Percentiles rank a stretch among this genome's conserved stretches.
These are phyloP conservation scores for Choiromyces venosus DNA, from an alignment of 495 filamentous ascomycete species.

Conservation along the genomic window DNA sequence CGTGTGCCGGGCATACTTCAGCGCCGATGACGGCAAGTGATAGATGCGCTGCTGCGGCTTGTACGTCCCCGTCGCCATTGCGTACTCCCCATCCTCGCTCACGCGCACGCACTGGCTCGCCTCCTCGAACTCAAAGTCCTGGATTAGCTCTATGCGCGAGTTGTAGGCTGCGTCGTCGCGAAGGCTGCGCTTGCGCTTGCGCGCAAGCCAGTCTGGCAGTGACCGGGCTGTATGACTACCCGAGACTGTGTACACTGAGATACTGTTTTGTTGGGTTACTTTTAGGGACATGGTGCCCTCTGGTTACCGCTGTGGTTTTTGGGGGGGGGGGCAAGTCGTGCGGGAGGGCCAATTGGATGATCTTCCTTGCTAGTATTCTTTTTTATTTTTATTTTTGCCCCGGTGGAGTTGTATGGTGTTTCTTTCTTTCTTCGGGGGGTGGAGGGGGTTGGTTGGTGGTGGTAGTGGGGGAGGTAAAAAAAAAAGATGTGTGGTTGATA, in stretches of 20 bases:
- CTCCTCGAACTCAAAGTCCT: constrained; percentile 98
- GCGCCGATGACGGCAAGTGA: constrained; percentile 82
- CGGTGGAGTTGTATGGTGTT: not conserved
- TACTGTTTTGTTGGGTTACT: constrained; percentile 75
- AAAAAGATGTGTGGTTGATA: not conserved
- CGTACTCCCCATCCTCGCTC: constrained; percentile 96
- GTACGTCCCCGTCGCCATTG: constrained; percentile 90
- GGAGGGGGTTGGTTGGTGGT: not conserved
- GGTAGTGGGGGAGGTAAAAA: not conserved
- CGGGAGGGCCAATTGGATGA: not conserved
- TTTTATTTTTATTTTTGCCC: not conserved
- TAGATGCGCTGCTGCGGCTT: constrained; percentile 98
- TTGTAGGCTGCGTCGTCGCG: constrained; percentile 91
- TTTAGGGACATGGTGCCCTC: constrained; percentile 60
- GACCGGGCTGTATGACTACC: constrained; percentile 84
- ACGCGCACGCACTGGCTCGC: constrained; percentile 87
- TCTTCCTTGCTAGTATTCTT: not conserved
- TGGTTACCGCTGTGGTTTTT: not conserved
- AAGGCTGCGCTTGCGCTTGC: constrained; percentile 83
- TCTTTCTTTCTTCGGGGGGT: no score
- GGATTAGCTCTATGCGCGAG: constrained; percentile 87
- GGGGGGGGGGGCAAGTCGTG: not conserved
- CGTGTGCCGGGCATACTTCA: constrained; percentile 90
- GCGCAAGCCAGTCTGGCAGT: constrained; percentile 89
- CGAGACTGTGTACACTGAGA: constrained; percentile 94